Evolutionary conservation across 768 basidiomycete genomes (phyloP), one percentile per base, ranked within the genome.

Genomic region (Naganishia randhawae): DNA sequence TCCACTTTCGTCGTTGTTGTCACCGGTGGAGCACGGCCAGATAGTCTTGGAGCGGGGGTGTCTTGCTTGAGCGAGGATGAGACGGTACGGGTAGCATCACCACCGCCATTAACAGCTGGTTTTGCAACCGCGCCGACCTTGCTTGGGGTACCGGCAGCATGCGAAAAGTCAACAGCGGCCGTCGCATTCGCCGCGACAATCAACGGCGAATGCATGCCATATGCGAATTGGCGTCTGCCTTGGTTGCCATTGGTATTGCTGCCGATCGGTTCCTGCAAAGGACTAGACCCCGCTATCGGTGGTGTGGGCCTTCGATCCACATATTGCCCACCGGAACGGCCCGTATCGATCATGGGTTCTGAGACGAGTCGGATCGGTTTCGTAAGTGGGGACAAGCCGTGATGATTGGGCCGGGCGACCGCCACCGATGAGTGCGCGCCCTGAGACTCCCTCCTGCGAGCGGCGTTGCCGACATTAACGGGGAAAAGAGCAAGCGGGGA

Each of bases 401-500:
- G 57, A 13, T 55, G 29, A 35, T 41, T 61, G 22, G 65, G 55
- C 37, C 57, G 42, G 6, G 9, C 39, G 27, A 13, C 37, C 1
- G 31, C 4, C 31, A 32, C 31, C 31, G 27, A 33, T 8, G 27
- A 65, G 3, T 65, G 35, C 6, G 37, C 45, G 48, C 42, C 45
- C 14, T 64, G 63, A 2, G 67, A 68, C 25, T 68, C 55, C 32
- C 67, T 32, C 2, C 67, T 41, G 2, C 41, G 54, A 17, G 41
- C 32, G 6, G 37, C 35, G n/a, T 17, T 33, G n/a, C 32, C 33
- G 17, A 55, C 54, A 32, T 42, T 57, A 61, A 70, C 53, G 16
- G 78, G 75, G 35, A 72, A 45, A 19, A 79, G 68, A 2, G 77
- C 78, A 54, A 78, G 75, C 6, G 78, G 78, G 29, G 76, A 77